phyloP scores from a whole-genome alignment of 2,329 filamentous ascomycete species.

The Colletotrichum noveboracense region DNA sequence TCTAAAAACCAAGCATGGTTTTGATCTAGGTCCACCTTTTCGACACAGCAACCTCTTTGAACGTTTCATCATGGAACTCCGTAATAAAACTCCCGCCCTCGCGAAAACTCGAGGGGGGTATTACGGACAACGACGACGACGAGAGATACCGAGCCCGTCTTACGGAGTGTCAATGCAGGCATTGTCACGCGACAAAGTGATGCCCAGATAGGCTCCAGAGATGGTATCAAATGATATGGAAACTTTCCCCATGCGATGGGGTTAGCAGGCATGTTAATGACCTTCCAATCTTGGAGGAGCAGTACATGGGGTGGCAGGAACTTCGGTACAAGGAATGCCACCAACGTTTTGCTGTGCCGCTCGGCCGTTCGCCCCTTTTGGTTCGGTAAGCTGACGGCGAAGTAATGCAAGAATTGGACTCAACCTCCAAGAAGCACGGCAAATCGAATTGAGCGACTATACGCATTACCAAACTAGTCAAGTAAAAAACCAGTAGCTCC shows the following conservation, averaged over 20 bases:
- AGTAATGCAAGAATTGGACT: background rate
- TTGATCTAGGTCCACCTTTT: fast-evolving
- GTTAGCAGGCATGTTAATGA: background rate
- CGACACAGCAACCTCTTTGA: background rate
- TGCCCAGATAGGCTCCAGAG: background rate
- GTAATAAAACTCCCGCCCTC: background rate
- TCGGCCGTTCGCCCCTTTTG: background rate
- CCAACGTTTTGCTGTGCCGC: background rate
- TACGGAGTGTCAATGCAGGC: background rate
- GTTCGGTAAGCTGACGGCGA: background rate
- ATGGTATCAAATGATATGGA: background rate
- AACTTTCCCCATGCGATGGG: fast-evolving
- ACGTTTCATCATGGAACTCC: fast-evolving
- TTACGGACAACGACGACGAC: background rate
- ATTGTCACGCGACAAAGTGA: background rate
- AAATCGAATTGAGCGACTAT: background rate
- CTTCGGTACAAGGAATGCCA: background rate
- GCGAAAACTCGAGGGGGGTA: fast-evolving
- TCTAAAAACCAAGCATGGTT: fast-evolving
- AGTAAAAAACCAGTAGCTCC: background rate
- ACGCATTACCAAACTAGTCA: background rate
- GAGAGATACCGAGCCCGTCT: background rate
- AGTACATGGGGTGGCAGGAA: background rate
- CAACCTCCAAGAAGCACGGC: fast-evolving
- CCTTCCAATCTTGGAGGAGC: background rate